These are phyloP conservation scores for Gryganskiella cystojenkinii DNA, from an alignment of 192 early-diverging fungal species.

Conservation along the genomic window DNA sequence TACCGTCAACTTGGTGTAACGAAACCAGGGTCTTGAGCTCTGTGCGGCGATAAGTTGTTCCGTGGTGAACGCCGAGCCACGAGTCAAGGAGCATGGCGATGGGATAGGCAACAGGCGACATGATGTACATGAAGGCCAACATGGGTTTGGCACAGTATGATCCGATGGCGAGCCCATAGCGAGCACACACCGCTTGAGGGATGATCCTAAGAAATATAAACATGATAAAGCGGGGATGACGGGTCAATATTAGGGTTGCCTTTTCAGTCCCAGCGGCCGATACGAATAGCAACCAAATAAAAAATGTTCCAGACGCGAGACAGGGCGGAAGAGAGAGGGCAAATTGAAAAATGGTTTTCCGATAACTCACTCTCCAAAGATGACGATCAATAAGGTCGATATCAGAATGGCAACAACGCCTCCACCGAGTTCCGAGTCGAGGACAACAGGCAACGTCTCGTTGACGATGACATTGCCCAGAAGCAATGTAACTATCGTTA, in stretches of 20 bases:
- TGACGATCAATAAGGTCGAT: constrained; percentile 89
- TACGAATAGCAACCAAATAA: no score
- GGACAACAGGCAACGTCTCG: constrained; percentile 91
- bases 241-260: no score
- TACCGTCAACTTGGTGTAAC: constrained; percentile 74
- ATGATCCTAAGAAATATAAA: constrained; percentile 31
- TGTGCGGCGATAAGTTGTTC: constrained; percentile 81
- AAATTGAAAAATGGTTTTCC: constrained; percentile 14
- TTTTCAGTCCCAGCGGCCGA: no score
- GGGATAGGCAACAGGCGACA: constrained; percentile 85
- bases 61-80: constrained; percentile 87
- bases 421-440: constrained; percentile 80
- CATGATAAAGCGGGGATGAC: no score
- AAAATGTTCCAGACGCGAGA: not conserved
- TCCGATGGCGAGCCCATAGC: constrained; percentile 92
- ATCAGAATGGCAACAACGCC: constrained; percentile 87
- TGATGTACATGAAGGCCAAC: constrained; percentile 70
- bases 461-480: constrained; percentile 96
- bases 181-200: constrained; percentile 82
- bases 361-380: constrained; percentile 89
- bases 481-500: constrained; percentile 80
- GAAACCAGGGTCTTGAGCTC: constrained; percentile 84
- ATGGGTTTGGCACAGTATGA: constrained; percentile 85
- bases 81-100: constrained; percentile 90
- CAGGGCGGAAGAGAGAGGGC: not conserved